Conservation (phyloP, 2,329 filamentous ascomycete genomes). For the Madurella fahalii region DNA sequence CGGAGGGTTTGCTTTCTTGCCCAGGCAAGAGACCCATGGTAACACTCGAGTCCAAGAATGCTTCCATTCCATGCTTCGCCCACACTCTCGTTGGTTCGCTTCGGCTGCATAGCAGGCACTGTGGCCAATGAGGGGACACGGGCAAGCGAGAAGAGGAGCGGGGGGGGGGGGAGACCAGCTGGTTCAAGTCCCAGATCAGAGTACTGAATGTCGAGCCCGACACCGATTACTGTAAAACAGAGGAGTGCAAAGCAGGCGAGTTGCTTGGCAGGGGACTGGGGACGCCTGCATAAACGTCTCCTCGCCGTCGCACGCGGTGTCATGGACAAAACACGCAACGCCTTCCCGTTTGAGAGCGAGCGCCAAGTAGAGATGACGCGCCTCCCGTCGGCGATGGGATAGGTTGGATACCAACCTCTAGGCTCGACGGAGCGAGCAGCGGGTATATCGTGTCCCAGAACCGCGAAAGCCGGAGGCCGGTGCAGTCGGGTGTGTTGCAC, state of each 20-base stretch:
- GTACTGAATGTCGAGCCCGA: not conserved
- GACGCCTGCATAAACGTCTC: too few relatives aligned
- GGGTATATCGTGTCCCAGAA: too few relatives aligned
- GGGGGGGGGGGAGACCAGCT: not conserved
- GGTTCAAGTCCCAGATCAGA: not conserved
- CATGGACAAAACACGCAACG: not conserved
- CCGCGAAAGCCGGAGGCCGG: too few relatives aligned
- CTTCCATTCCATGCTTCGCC: not conserved
- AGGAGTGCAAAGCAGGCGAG: slow-evolving; percentile 3
- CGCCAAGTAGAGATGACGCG: not conserved
- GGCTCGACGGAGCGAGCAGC: not conserved
- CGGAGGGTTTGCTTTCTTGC: slow-evolving; percentile 1
- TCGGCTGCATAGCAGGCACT: slow-evolving; percentile 10
- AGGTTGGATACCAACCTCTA: not conserved
- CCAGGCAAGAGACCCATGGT: slow-evolving; percentile 12
- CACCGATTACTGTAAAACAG: not conserved
- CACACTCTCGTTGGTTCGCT: not conserved
- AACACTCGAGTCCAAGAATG: slow-evolving; percentile 11
- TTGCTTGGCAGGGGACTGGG: too few relatives aligned
- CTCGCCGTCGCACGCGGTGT: too few relatives aligned
- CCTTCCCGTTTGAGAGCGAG: slow-evolving; percentile 9
- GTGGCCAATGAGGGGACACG: slow-evolving; percentile 19
- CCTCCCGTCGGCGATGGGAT: not conserved
- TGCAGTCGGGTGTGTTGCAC: too few relatives aligned
- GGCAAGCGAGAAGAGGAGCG: slow-evolving; percentile 26